A percentile compares a stretch with the other conserved stretches of the same genome.
phyloP scores from a whole-genome alignment of 2,329 filamentous ascomycete genomes.

The Penicillium sp. region DNA sequence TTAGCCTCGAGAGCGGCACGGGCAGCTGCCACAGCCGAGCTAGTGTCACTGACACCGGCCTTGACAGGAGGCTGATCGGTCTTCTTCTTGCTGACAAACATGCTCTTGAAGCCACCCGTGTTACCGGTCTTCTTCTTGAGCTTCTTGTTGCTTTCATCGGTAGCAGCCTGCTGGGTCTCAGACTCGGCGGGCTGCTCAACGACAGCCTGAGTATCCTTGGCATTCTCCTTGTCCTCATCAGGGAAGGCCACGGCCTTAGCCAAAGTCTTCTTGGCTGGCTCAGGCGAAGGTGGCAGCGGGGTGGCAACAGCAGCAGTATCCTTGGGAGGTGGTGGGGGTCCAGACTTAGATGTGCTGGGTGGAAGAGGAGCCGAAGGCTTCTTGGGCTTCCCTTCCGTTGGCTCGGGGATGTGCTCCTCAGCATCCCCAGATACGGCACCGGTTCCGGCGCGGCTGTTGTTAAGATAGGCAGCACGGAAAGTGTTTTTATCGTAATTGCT shows the following conservation, averaged over 20 bases:
- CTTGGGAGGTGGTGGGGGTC: constrained; percentile 34
- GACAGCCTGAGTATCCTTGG: constrained; percentile 18
- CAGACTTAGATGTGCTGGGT: constrained; percentile 28
- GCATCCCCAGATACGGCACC: constrained; percentile 55
- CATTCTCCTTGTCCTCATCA: constrained; percentile 19
- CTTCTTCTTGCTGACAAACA: constrained; percentile 46
- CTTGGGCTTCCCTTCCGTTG: constrained; percentile 35
- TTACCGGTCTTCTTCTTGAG: constrained; percentile 45
- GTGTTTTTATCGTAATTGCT: constrained; percentile 89
- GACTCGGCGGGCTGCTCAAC: constrained; percentile 28
- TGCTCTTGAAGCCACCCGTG: constrained; percentile 43
- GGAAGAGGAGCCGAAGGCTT: constrained; percentile 23
- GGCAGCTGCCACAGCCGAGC: constrained; percentile 39
- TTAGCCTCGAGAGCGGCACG: constrained; percentile 44
- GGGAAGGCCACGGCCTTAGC: constrained; percentile 7
- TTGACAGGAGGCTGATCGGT: constrained; percentile 34
- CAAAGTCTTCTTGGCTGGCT: constrained; percentile 23
- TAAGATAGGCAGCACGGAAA: constrained; percentile 81
- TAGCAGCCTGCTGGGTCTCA: constrained; percentile 30
- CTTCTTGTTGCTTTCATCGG: constrained; percentile 44
- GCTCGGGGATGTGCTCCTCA: constrained; percentile 15
- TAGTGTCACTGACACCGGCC: constrained; percentile 26
- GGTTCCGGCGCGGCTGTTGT: constrained; percentile 69
- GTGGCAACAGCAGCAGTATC: constrained; percentile 24
- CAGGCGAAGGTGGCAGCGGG: constrained; percentile 27